Conservation (phyloP, 306 rosid species). For the Gillenia trifoliata region DNA sequence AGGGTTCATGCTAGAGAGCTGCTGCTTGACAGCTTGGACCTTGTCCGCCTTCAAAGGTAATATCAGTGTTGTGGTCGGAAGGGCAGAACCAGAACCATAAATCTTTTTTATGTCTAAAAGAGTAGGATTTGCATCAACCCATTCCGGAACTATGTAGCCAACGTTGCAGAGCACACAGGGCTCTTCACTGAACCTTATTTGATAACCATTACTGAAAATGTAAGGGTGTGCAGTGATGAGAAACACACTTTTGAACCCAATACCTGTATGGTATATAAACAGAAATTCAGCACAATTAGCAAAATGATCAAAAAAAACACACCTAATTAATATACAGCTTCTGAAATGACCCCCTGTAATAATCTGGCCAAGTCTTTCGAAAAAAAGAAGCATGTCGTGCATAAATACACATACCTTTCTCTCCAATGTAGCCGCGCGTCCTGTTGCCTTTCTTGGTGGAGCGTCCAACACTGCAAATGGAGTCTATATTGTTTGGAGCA, state of each 20-base stretch:
- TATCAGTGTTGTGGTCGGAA: constrained; percentile 56
- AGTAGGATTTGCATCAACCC: constrained; percentile 65
- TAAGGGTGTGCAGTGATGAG: constrained; percentile 54
- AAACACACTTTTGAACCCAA: constrained; percentile 85
- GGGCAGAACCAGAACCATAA: constrained; percentile 31
- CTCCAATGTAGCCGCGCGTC: constrained; percentile 67
- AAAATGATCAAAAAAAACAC: neutral
- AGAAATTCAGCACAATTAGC: neutral
- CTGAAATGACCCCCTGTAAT: too few relatives aligned
- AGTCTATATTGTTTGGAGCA: constrained; percentile 44
- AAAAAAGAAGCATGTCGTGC: too few relatives aligned
- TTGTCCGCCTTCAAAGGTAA: constrained; percentile 68
- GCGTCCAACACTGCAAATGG: constrained; percentile 71
- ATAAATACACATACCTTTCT: constrained; percentile 48
- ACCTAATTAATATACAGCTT: too few relatives aligned
- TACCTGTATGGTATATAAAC: constrained; percentile 45
- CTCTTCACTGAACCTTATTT: constrained; percentile 58
- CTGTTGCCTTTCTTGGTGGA: constrained; percentile 70
- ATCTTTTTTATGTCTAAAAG: constrained; percentile 36
- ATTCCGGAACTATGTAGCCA: constrained; percentile 81
- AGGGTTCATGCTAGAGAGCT: constrained; percentile 61
- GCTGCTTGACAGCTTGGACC: constrained; percentile 50
- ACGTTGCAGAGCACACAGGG: constrained; percentile 61
- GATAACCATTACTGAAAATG: constrained; percentile 75
- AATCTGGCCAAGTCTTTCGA: too few relatives aligned